Percentiles rank a stretch among this genome's conserved stretches.
Conservation (phyloP, 2,329 filamentous ascomycete genomes). For the Alternaria triticina region DNA sequence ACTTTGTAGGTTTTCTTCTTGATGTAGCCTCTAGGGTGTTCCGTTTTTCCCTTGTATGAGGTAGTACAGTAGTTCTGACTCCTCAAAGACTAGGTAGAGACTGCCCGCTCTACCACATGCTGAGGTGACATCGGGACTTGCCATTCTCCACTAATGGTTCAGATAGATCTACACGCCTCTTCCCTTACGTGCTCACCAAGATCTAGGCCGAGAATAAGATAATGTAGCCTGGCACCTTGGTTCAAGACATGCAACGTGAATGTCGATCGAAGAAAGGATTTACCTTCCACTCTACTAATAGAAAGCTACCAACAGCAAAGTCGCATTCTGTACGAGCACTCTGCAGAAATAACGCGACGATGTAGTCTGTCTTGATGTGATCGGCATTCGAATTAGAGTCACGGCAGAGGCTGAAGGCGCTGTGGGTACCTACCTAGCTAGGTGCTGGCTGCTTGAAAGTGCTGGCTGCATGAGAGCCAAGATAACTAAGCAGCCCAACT, state of each 20-base stretch:
- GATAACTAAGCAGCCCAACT: neutral
- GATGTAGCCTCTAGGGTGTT: too few species aligned
- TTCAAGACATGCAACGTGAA: neutral
- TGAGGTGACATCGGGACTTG: neutral
- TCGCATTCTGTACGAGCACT: neutral
- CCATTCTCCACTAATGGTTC: too few species aligned
- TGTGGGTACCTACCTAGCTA: neutral
- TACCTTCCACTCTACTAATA: neutral
- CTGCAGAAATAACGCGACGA: neutral
- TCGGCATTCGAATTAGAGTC: neutral
- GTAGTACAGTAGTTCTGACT: neutral
- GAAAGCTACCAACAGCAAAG: neutral
- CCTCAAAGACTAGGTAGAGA: neutral
- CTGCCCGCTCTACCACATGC: neutral
- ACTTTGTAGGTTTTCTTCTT: too few species aligned
- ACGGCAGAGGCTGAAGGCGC: neutral
- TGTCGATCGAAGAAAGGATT: neutral
- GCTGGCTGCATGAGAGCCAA: neutral
- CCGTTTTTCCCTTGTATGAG: too few species aligned
- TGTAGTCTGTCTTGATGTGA: neutral
- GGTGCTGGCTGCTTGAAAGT: neutral
- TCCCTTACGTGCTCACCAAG: neutral
- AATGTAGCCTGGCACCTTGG: neutral
- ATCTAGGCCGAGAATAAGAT: neutral
- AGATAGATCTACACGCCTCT: neutral